Percentiles rank a stretch among this genome's conserved stretches.
phyloP scores from a whole-genome alignment of 192 early-diverging fungal species.

The Coemansia aciculifera region DNA sequence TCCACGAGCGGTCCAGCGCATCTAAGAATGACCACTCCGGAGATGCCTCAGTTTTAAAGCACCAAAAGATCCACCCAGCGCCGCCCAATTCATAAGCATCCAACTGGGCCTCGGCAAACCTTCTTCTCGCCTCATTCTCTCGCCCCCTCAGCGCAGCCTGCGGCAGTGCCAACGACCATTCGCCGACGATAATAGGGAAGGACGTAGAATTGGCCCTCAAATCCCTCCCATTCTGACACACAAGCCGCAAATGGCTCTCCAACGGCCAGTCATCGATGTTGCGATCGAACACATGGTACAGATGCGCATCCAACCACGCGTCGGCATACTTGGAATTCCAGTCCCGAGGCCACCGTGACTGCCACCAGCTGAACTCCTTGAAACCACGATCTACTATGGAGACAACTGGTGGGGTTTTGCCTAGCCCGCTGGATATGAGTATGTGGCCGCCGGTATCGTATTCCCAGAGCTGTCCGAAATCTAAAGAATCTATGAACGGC shows the following conservation, averaged over 20 bases:
- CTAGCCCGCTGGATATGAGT: conserved; percentile 28
- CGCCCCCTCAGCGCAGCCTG: conserved; percentile 63
- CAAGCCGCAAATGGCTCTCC: conserved; percentile 42
- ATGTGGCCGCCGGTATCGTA: conserved; percentile 49
- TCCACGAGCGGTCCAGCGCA: conserved; percentile 65
- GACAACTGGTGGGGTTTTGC: conserved; percentile 35
- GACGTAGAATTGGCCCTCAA: conserved; percentile 46
- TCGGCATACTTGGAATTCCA: conserved; percentile 52
- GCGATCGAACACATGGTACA: conserved; percentile 57
- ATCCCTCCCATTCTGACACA: conserved; percentile 39
- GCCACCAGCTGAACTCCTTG: conserved; percentile 53
- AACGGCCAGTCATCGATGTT: conserved; percentile 42
- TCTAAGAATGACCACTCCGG: conserved; percentile 74
- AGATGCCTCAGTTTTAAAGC: conserved; percentile 70
- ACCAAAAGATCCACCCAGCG: conserved; percentile 73
- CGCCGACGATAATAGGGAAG: conserved; percentile 71
- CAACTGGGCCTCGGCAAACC: conserved; percentile 65
- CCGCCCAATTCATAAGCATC: conserved; percentile 66
- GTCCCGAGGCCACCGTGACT: conserved; percentile 44
- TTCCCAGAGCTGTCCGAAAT: conserved; percentile 53
- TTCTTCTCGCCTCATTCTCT: conserved; percentile 56
- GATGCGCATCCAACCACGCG: conserved; percentile 50
- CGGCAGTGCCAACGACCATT: conserved; percentile 68
- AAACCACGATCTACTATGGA: conserved; percentile 53
- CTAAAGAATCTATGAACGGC: conserved; percentile 42